These are phyloP conservation scores for Cyclotella choctawhatcheeana DNA, from an alignment of 108 stramenopile genomes.

Conservation along the genomic window DNA sequence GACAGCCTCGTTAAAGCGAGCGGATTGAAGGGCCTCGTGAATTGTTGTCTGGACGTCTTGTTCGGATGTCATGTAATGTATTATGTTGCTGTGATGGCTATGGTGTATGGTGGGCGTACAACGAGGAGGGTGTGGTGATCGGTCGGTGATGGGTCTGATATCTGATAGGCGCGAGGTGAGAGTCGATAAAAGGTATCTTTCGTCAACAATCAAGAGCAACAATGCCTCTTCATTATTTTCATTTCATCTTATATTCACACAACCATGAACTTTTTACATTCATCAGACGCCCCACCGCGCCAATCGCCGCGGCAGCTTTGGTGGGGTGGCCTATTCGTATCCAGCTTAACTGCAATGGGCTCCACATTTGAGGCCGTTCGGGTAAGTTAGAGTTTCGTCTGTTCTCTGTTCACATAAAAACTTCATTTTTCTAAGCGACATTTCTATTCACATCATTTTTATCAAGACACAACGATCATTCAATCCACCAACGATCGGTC, in stretches of 20 bases:
- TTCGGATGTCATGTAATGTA: slow-evolving; percentile 1
- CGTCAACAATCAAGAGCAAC: too few species aligned
- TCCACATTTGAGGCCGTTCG: slow-evolving; percentile 45
- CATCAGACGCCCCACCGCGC: slow-evolving; percentile 5
- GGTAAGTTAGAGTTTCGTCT: slow-evolving; percentile 7
- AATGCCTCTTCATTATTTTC: too few species aligned
- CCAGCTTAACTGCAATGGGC: slow-evolving; percentile 46
- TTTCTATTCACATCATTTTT: not conserved
- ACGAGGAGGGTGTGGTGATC: too few species aligned
- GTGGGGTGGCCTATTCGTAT: slow-evolving; percentile 29
- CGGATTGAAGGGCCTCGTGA: slow-evolving; percentile 52
- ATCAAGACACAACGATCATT: slow-evolving; percentile 21
- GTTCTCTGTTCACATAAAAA: not conserved
- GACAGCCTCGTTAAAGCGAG: slow-evolving; percentile 74
- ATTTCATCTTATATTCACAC: too few species aligned
- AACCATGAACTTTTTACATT: not conserved
- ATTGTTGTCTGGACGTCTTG: slow-evolving; percentile 11
- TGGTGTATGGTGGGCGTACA: too few species aligned
- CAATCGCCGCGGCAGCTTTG: slow-evolving; percentile 28
- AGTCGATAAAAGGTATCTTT: too few species aligned
- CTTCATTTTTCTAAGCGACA: not conserved
- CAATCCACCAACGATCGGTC: slow-evolving; percentile 15
- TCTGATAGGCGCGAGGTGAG: too few species aligned
- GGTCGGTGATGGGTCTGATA: too few species aligned
- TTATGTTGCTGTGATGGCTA: not conserved